Conservation (phyloP, 2,329 filamentous ascomycete species). For the Dryadomyces quercivorus region DNA sequence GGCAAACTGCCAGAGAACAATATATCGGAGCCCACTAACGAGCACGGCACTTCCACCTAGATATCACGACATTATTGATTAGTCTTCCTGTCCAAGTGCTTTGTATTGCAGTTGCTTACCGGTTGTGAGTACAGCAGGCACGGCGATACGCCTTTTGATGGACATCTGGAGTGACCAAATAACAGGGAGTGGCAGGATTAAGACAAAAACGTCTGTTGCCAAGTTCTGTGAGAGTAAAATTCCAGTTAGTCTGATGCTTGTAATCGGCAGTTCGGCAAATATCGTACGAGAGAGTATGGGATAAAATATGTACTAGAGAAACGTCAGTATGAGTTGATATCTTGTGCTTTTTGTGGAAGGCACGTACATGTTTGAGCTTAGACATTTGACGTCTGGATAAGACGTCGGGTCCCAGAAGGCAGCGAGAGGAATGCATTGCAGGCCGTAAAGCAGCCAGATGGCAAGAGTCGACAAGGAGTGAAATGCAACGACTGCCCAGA, state of each 20-base stretch:
- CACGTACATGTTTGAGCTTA: not conserved
- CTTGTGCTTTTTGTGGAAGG: too few species aligned
- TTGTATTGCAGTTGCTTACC: too few species aligned
- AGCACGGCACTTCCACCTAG: constrained; percentile 16
- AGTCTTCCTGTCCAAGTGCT: too few species aligned
- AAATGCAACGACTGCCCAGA: constrained; percentile 16
- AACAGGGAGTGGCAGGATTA: constrained; percentile 24
- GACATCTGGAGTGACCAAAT: constrained; percentile 31
- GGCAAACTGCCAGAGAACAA: constrained; percentile 28
- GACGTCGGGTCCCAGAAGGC: not conserved
- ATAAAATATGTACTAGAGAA: not conserved
- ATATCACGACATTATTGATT: too few species aligned
- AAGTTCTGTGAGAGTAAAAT: not conserved
- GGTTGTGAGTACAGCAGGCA: constrained; percentile 16
- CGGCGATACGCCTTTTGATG: constrained; percentile 10
- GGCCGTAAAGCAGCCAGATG: constrained; percentile 17
- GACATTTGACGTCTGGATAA: not conserved
- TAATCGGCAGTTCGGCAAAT: too few species aligned
- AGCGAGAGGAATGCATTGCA: constrained; percentile 14
- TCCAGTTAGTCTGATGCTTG: not conserved
- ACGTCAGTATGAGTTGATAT: too few species aligned
- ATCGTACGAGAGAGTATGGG: not conserved
- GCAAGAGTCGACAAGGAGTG: constrained; percentile 16
- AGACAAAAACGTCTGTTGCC: constrained; percentile 6
- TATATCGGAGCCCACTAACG: constrained; percentile 26